These are phyloP conservation scores for Oldenlandia corymbosa DNA, from an alignment of 257 asterid species.

Conservation along the genomic window DNA sequence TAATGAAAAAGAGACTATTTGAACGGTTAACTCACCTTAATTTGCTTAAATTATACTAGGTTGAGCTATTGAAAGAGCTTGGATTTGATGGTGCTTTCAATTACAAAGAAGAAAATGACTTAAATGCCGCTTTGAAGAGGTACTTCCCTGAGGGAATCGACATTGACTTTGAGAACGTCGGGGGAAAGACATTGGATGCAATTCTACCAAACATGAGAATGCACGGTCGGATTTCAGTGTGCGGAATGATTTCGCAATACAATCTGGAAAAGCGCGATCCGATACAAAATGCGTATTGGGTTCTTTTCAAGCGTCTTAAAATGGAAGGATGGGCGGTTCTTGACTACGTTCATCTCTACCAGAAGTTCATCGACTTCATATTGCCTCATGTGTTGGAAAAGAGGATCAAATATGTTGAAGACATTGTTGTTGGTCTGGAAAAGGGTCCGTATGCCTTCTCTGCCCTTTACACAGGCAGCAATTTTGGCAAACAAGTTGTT, in stretches of 20 bases:
- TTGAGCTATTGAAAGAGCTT: constrained; percentile 26
- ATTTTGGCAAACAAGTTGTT: constrained; percentile 17
- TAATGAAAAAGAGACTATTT: too few species aligned
- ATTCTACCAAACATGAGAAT: constrained; percentile 22
- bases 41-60: too few species aligned
- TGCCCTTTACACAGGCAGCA: constrained; percentile 17
- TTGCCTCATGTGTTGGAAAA: constrained; percentile 15
- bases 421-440: constrained; percentile 28
- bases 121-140: constrained; percentile 20
- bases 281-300: background rate
- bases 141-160: constrained; percentile 31
- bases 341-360: constrained; percentile 18
- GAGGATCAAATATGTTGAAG: constrained; percentile 23
- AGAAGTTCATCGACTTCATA: constrained; percentile 10
- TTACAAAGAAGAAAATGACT: constrained; percentile 28
- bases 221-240: constrained; percentile 22
- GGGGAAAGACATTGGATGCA: constrained; percentile 28
- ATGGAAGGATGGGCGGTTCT: constrained; percentile 17
- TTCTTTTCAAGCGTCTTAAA: constrained; percentile 3
- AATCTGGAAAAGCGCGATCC: constrained; percentile 21
- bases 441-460: constrained; percentile 15
- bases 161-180: constrained; percentile 31
- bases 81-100: constrained; percentile 30
- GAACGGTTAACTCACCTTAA: too few species aligned
- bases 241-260: constrained; percentile 31